Percentiles rank a stretch among this genome's conserved stretches.
Conservation (phyloP, 2,329 filamentous ascomycete species). For the Cordyceps farinosa region DNA sequence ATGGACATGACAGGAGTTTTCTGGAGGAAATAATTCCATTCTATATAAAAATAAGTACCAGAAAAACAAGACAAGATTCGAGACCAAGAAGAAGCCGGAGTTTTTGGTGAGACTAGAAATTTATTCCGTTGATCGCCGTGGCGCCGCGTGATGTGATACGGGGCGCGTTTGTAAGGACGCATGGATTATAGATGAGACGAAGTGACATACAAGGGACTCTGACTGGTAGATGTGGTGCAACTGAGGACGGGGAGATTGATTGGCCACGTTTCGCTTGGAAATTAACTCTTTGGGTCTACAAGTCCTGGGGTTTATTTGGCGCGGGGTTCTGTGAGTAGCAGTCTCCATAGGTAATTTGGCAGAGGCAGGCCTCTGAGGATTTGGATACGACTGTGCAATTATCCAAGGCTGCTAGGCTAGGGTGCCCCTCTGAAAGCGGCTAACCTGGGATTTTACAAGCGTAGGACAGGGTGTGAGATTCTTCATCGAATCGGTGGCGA, state of each 20-base stretch:
- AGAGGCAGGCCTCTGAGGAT: not conserved
- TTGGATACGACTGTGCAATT: conserved; percentile 2
- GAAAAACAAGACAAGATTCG: not conserved
- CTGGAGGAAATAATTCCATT: no score
- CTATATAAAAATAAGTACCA: not conserved
- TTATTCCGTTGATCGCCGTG: not conserved
- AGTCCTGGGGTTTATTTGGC: not conserved
- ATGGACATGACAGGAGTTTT: not conserved
- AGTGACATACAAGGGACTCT: no score
- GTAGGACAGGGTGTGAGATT: no score
- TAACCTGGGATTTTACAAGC: not conserved
- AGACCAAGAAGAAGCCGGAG: not conserved
- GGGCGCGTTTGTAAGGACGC: not conserved
- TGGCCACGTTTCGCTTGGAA: not conserved
- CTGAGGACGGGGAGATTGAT: no score
- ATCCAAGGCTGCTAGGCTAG: not conserved
- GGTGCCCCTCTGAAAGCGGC: not conserved
- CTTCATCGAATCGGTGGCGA: not conserved
- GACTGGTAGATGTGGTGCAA: no score
- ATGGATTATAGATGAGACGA: conserved; percentile 4
- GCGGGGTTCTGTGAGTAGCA: not conserved
- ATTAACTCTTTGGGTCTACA: not conserved
- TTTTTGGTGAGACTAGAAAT: not conserved
- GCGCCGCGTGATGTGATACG: not conserved
- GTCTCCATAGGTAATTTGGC: not conserved